These are phyloP conservation scores for Corymbia maculata DNA, from an alignment of 345 rosid genomes.

Conservation along the genomic window DNA sequence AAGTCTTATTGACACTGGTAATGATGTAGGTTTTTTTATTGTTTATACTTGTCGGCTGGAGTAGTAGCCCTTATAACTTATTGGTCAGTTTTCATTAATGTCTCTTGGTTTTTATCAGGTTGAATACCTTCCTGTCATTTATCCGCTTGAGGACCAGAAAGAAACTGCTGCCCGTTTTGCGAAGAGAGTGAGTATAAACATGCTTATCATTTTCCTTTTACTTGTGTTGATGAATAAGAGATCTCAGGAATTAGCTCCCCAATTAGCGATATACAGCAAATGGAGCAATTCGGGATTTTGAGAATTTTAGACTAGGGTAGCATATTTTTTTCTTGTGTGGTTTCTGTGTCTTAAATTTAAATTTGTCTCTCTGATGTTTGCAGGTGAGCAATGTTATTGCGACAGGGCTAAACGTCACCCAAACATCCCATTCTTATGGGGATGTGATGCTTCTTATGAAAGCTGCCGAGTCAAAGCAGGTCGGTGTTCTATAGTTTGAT, in stretches of 20 bases:
- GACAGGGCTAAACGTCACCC: constrained; percentile 67
- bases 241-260: background rate
- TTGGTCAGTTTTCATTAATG: background rate
- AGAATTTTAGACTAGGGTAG: background rate
- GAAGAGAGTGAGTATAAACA: constrained; percentile 46
- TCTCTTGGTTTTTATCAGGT: constrained; percentile 39
- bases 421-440: constrained; percentile 84
- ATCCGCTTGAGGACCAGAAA: constrained; percentile 54
- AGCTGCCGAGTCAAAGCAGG: constrained; percentile 63
- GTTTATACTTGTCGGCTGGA: background rate
- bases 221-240: background rate
- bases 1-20: background rate
- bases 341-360: background rate
- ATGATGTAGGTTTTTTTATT: background rate
- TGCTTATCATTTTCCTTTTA: background rate
- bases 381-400: constrained; percentile 81
- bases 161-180: constrained; percentile 65
- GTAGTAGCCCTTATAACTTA: background rate
- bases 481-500: constrained; percentile 7
- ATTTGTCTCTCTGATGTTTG: background rate
- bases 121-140: constrained; percentile 79
- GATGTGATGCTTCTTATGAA: constrained; percentile 68
- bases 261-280: background rate
- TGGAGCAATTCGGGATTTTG: background rate
- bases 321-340: background rate